phyloP scores from a whole-genome alignment of 148 eudicot genomes.

The Rhododendron molle region DNA sequence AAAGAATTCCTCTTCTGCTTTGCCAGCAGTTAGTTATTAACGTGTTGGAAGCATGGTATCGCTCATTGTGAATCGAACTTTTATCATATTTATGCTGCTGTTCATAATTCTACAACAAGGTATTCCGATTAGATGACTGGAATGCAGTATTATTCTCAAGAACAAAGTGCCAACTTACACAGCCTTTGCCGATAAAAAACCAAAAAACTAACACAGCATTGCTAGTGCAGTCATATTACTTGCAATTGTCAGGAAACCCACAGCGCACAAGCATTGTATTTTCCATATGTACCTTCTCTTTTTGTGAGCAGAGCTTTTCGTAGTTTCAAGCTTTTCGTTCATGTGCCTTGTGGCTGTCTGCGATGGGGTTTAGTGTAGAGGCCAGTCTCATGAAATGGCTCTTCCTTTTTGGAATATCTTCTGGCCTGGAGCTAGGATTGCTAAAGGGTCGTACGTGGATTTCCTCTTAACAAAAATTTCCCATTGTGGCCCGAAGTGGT shows the following conservation, averaged over 20 bases:
- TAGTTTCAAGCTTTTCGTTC: conserved; percentile 1
- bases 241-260: neutral
- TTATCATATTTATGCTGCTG: neutral
- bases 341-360: neutral
- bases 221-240: neutral
- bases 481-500: conserved; percentile 77
- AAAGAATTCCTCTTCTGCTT: neutral
- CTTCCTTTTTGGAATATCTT: conserved; percentile 59
- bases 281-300: neutral
- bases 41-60: neutral
- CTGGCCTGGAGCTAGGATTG: conserved; percentile 85
- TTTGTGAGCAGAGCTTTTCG: neutral
- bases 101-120: neutral
- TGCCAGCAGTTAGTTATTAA: neutral
- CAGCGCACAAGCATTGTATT: neutral
- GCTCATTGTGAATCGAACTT: neutral
- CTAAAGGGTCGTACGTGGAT: conserved; percentile 65
- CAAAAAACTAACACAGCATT: neutral
- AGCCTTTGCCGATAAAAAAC: neutral
- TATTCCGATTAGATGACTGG: neutral
- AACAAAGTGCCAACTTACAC: neutral
- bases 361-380: neutral
- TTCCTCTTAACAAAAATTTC: conserved; percentile 52
- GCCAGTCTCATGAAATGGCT: conserved; percentile 26
- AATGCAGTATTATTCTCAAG: neutral